Evolutionary conservation across 768 basidiomycete genomes (phyloP).

Genomic region (Mycena latifolia): DNA sequence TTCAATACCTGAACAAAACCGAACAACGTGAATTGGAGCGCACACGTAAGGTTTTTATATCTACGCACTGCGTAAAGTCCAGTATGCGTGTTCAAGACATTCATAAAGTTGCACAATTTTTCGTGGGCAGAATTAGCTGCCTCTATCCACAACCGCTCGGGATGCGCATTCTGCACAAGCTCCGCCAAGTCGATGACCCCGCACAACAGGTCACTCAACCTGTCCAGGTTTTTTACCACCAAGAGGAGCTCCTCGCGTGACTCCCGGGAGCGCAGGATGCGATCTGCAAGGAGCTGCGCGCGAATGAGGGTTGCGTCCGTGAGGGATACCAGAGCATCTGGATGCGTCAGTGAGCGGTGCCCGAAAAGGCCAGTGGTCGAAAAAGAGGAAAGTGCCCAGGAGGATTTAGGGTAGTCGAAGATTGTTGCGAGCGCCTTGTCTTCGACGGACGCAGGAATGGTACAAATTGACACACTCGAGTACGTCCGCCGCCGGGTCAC

Average conservation of each 20-base stretch:
- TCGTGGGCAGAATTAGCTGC: constrained; percentile 92
- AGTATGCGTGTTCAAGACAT: constrained; percentile 93
- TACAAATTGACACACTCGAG: constrained; percentile 44
- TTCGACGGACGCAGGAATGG: constrained; percentile 72
- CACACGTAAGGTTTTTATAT: constrained; percentile 21
- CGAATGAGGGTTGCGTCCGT: constrained; percentile 85
- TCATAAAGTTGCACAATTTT: constrained; percentile 96
- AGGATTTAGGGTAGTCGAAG: constrained; percentile 74
- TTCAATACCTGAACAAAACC: constrained; percentile 69
- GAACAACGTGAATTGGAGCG: constrained; percentile 34
- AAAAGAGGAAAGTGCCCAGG: constrained; percentile 54
- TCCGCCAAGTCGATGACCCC: constrained; percentile 98
- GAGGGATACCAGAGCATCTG: constrained; percentile 76
- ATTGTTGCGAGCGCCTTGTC: constrained; percentile 75
- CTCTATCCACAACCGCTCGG: constrained; percentile 85
- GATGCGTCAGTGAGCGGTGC: constrained; percentile 78
- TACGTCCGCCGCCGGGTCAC: constrained; percentile 31
- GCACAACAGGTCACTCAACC: constrained; percentile 95
- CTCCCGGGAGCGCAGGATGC: constrained; percentile 81
- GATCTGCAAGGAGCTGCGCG: constrained; percentile 85
- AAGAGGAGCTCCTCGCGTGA: constrained; percentile 81
- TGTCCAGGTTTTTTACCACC: constrained; percentile 96
- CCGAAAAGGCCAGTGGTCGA: constrained; percentile 86
- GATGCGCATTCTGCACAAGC: constrained; percentile 93
- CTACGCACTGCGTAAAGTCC: constrained; percentile 87